Base-by-base conservation (phyloP, 1,284 basidiomycete genomes). In the Leccinum fuscescens region DNA sequence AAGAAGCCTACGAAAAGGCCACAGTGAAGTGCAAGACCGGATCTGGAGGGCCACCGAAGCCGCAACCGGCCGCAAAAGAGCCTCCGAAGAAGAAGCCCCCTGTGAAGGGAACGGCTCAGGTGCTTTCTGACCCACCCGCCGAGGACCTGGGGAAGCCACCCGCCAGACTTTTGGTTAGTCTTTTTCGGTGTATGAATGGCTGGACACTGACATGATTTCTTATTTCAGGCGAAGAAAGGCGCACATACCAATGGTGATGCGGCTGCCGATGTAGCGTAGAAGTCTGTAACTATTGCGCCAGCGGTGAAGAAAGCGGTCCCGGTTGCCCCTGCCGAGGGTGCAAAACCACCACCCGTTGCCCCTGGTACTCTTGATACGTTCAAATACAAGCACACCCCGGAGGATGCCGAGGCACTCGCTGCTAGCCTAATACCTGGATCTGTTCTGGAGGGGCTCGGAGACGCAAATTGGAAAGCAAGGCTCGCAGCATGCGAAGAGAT, bases 401-500 rank as follows among this genome's bases (percentile, higher is more conserved):
- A 99, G 76, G 95, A 98, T 68, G 96, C 96, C 3, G 94, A 97
- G 57, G 84, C 80, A 3, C 81, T 92, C 54, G 93, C 93, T 12
- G 79, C 83, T 3, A 90, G 90, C 15, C 71, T 87, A 9, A 86
- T 99, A 52, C 95, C 96, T 0, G 70, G 82, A 0, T 81, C 85
- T 37, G 86, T 93, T 48, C 81, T 90, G 51, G 82, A 85, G 3
- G 88, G 90, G 61, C 78, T 99, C 4, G 88, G 80, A 15, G 95
- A 98, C 73, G 77, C 86, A 2, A 93, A 94, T 65, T 99, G 97
- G 97, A 99, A 99, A 76, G 84, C 88, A 27, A 82, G 97, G 56
- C 77, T 99, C 53, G 90, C 90, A 55, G 94, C 92, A 4, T 82
- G 95, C 33, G 93, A 96, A 58, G 92, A 93, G 69, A 86, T 99